Base-by-base conservation (phyloP, 495 filamentous ascomycete genomes). In the Hypoxylon crocopeplum region DNA sequence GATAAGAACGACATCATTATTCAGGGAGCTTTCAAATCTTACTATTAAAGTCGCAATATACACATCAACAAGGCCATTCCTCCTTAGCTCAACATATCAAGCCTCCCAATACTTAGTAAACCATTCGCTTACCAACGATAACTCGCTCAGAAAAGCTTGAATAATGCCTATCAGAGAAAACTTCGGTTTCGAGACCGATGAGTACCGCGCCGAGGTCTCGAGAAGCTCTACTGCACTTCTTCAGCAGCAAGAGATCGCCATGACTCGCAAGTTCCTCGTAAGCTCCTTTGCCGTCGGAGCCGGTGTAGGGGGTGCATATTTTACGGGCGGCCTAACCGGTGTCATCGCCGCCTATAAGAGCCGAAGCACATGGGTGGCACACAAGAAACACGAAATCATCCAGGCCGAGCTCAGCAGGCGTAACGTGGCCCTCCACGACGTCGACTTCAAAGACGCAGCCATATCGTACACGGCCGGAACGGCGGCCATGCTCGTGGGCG, bases 121-220 rank as follows among this genome's bases (percentile, higher is more conserved):
- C n/a, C n/a, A n/a, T n/a, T n/a, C n/a, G n/a, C n/a, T n/a, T n/a
- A n/a, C n/a, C n/a, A n/a, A n/a, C n/a, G n/a, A n/a, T n/a, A n/a
- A n/a, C n/a, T n/a, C n/a, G n/a, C n/a, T n/a, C n/a, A n/a, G n/a
- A n/a, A n/a, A n/a, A n/a, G n/a, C n/a, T n/a, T n/a, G n/a, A n/a
- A n/a, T n/a, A n/a, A n/a, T n/a, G n/a, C n/a, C 39, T 17, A 51
- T 62, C 8, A 16, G 38, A 39, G 59, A 63, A 30, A 63, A 36
- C 13, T 27, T 57, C 13, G 32, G 37, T 3, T 63, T 58, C 16
- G 16, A 63, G 6, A 25, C 32, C 1, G 29, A 42, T 41, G 20
- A 34, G 7, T 58, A 52, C 40, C 33, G 40, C 27, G 13, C 2
- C 3, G 27, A 58, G 12, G 54, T 52, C 3, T n/a, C n/a, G 6